A percentile compares a stretch with the other conserved stretches of the same genome.
phyloP scores from a whole-genome alignment of 176 grass and related monocot genomes.

The Elaeis guineensis region DNA sequence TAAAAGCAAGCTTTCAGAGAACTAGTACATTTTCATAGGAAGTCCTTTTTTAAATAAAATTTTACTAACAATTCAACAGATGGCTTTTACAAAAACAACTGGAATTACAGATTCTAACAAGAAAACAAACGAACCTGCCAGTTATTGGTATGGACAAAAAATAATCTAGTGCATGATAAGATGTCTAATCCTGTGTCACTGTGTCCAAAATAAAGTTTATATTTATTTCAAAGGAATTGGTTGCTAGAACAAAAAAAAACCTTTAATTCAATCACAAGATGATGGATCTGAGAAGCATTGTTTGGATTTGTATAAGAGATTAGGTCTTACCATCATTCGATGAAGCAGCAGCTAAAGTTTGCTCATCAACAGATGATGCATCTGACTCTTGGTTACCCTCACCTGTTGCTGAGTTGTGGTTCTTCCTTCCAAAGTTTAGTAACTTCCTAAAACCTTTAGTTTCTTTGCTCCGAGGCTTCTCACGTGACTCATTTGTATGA shows the following conservation, averaged over 20 bases:
- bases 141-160: no score
- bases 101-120: no score
- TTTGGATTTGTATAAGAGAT: not conserved
- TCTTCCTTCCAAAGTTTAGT: constrained; percentile 85
- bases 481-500: constrained; percentile 31
- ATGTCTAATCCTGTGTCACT: not conserved
- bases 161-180: no score
- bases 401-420: constrained; percentile 29
- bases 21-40: no score
- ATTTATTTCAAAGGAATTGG: not conserved
- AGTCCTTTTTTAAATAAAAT: no score
- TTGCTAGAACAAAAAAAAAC: not conserved
- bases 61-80: no score
- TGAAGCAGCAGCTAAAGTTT: constrained; percentile 10
- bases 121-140: no score
- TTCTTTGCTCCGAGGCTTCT: constrained; percentile 56
- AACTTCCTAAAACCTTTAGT: constrained; percentile 83
- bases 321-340: constrained; percentile 58
- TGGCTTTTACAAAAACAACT: no score
- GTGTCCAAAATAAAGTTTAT: not conserved
- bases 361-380: constrained; percentile 55
- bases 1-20: no score
- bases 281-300: not conserved
- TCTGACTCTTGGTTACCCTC: constrained; percentile 40
- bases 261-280: not conserved